Conservation (phyloP, 495 filamentous ascomycete genomes). For the Penicillium lagena region DNA sequence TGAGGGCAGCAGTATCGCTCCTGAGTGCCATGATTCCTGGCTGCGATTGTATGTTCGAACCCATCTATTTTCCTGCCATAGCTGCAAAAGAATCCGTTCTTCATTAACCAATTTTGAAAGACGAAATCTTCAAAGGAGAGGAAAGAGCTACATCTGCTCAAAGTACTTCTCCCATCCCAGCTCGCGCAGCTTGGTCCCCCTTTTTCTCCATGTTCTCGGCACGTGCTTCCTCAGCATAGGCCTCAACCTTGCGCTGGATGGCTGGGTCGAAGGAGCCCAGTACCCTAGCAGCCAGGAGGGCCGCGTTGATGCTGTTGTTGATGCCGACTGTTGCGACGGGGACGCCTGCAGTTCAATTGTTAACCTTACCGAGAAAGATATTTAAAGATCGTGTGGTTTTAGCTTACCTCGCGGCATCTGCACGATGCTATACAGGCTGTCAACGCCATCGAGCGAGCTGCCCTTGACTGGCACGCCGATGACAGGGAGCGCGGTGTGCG, state of each 20-base stretch:
- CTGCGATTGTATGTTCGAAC: too few species aligned
- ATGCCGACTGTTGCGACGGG: constrained; percentile 88
- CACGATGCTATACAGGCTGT: constrained; percentile 83
- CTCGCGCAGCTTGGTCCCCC: constrained; percentile 40
- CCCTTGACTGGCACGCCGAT: constrained; percentile 91
- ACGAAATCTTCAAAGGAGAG: too few species aligned
- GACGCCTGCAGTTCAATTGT: constrained; percentile 43
- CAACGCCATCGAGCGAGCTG: constrained; percentile 78
- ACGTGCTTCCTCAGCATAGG: constrained; percentile 65
- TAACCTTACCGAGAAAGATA: too few species aligned
- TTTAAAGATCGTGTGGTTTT: neutral
- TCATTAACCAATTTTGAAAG: too few species aligned
- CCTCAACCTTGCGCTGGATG: constrained; percentile 54
- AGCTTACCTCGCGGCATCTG: constrained; percentile 75
- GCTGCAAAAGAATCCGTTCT: too few species aligned
- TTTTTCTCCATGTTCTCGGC: constrained; percentile 54
- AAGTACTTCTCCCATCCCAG: constrained; percentile 68
- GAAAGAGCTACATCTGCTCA: constrained; percentile 40
- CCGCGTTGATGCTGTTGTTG: constrained; percentile 91
- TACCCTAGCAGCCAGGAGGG: constrained; percentile 79
- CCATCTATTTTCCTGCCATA: too few species aligned
- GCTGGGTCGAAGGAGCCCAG: constrained; percentile 60
- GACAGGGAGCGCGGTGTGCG: constrained; percentile 81
- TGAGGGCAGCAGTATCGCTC: too few species aligned
- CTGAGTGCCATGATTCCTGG: too few species aligned